Base-by-base conservation (phyloP, 805 yeast species). In the Sugiyamaella lignohabitans region DNA sequence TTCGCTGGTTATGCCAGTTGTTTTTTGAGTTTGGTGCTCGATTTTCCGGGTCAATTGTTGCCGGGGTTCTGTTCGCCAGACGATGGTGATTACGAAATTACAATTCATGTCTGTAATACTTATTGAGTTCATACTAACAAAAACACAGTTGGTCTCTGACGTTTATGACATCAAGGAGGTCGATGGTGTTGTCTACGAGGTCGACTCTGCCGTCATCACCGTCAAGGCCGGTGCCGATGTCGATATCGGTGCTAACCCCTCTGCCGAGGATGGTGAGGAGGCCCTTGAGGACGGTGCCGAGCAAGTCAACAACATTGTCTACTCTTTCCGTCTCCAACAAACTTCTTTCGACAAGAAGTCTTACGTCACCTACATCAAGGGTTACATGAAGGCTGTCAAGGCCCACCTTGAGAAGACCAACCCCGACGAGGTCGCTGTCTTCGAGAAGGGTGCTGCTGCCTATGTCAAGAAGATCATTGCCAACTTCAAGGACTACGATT, bases 181-280 rank as follows among this genome's bases (percentile, higher is more conserved):
- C 58, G 96, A 86, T 65, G 86, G 78, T 59, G 98, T 78, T 64
- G 87, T 93, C 70, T 87, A 78, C 79, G 98, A 93, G 79, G 98
- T 95, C 59, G 87, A 93, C 82, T 88, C 97, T 76, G 75, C 79
- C 64, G 82, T 88, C 93, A 80, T 93, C 71, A 82, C 76, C 64
- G 87, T 93, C 64, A 82, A 79, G 70, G 68, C 70, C 38, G 85
- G 87, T 68, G 97, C 80, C 65, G 93, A 93, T 68, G 81, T 93
- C 62, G 98, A 93, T 73, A 93, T 93, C 71, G 98, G 98, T 76
- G 98, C 96, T 66, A 93, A 93, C 84, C 97, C 98, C 67, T 87
- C 96, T 64, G 97, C 98, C 60, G 98, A 93, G 76, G 98, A 76
- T 60, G 97, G 75, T 69, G 87, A 67, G 47, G 96, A 84, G 32